Base-by-base conservation (phyloP, 139 green algal genomes). In the Chlamydomonas applanata region DNA sequence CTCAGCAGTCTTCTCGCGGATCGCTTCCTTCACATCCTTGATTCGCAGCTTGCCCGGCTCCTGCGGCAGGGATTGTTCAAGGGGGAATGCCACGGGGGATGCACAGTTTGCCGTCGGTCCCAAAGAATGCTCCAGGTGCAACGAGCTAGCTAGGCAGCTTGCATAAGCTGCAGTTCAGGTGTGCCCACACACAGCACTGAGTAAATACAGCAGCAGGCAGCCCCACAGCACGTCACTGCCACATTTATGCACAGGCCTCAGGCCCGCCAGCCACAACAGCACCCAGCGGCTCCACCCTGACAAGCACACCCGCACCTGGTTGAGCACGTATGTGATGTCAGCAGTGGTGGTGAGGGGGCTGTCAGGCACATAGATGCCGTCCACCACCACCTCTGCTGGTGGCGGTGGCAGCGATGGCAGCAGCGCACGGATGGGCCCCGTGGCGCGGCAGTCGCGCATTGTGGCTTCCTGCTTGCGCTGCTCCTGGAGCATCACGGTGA, bases 321-420 rank as follows among this genome's bases (percentile, higher is more conserved):
- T 86, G 19, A 92, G 75, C 63, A 92, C 78, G 61, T 83, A 85
- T 1, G 59, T 79, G 40, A 92, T 70, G 54, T 88, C 84, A 29
- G 80, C 80, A n/a, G 78, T 72, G 45, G 59, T 68, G 4, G 36
- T 76, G 20, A 81, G 59, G 2, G 22, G 3, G 24, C 7, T 33
- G 29, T 61, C 17, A 0, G 81, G 81, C 44, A 83, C 52, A 27
- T 66, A 79, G 36, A 83, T 64, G 45, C 68, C 73, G 4, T 49
- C 44, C 35, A 83, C 49, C 24, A 22, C 33, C 49, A 71, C 52
- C 64, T 82, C 71, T 11, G 63, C 36, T 1, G 32, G 69, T 1
- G 7, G 19, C 9, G 25, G 34, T 2, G 61, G 69, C 20, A 63
- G 16, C 25, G 9, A 2, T 7, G 35, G 35, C 64, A 71, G 22